Evolutionary conservation across 148 eudicot genomes (phyloP), one percentile per base, ranked within the genome.

Genomic region (Rheum nobile): DNA sequence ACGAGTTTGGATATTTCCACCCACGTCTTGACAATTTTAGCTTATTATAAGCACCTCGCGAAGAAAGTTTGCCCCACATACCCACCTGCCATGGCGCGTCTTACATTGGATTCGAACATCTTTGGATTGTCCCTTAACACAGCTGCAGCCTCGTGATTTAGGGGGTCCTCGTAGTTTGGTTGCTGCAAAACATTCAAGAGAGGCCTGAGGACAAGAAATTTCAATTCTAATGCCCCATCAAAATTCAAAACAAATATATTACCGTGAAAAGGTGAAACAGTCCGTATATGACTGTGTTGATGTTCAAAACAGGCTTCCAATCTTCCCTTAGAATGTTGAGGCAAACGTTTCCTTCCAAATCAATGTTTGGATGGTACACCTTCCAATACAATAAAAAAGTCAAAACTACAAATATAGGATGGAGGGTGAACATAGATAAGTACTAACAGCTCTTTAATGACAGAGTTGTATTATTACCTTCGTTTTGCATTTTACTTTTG

Each of bases 161-260:
- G 88, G 44, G 98, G 98, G 81, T 93, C 98, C 85, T 93, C 98
- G 59, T 86, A 79, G 74, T 93, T 93, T 7, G 98, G 98, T 82
- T 93, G 90, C 98, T 93, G 86, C 81, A 26, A 39, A 4, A 43
- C 10, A n/a, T n/a, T n/a, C n/a, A n/a, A n/a, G n/a, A n/a, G n/a
- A n/a, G n/a, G n/a, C n/a, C n/a, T n/a, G n/a, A n/a, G 17, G 17
- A 12, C 48, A 11, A 16, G n/a, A 19, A 48, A 48, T 48, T 48
- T 48, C 22, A 4, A 17, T 48, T 48, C 21, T 48, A 48, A 48
- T 17, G 21, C 4, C 8, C 9, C 11, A n/a, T n/a, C n/a, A n/a
- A n/a, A n/a, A 17, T 17, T 4, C 21, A 47, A 19, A 47, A 48
- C n/a, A 48, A 48, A 22, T 43, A 41, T 13, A 71, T 46, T 92